These are phyloP conservation scores for Holtermanniella nyarrowii DNA, from an alignment of 768 basidiomycete genomes.

Conservation along the genomic window DNA sequence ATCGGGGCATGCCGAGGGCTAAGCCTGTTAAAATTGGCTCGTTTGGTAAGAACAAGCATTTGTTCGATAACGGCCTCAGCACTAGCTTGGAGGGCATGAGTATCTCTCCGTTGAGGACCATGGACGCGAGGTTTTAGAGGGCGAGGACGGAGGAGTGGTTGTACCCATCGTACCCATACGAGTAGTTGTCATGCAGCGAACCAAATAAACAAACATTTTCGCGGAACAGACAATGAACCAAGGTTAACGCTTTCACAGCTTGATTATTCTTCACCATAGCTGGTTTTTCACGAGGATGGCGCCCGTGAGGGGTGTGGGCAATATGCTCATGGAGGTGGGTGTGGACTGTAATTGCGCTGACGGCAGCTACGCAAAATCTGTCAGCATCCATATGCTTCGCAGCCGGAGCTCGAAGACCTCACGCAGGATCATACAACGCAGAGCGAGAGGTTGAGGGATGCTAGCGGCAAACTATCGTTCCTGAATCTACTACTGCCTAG, in stretches of 20 bases:
- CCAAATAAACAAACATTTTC: no score
- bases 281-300: slow-evolving; percentile 20
- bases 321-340: slow-evolving; percentile 37
- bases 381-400: slow-evolving; percentile 84
- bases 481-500: slow-evolving; percentile 69
- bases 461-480: slow-evolving; percentile 73
- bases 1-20: neutral
- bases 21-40: neutral
- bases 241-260: no score
- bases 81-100: slow-evolving; percentile 36
- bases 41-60: slow-evolving; percentile 6
- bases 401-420: slow-evolving; percentile 64
- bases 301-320: slow-evolving; percentile 17
- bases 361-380: slow-evolving; percentile 30
- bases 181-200: neutral
- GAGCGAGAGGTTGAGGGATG: slow-evolving; percentile 70
- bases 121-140: neutral
- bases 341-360: neutral
- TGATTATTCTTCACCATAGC: no score
- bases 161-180: neutral
- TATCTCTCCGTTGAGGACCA: slow-evolving; percentile 17
- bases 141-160: neutral
- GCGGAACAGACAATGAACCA: no score
- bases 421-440: slow-evolving; percentile 51
- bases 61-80: slow-evolving; percentile 16